Evolutionary conservation across 352 stramenopile genomes (phyloP).

Genomic region (Globisporangium abappressorium): DNA sequence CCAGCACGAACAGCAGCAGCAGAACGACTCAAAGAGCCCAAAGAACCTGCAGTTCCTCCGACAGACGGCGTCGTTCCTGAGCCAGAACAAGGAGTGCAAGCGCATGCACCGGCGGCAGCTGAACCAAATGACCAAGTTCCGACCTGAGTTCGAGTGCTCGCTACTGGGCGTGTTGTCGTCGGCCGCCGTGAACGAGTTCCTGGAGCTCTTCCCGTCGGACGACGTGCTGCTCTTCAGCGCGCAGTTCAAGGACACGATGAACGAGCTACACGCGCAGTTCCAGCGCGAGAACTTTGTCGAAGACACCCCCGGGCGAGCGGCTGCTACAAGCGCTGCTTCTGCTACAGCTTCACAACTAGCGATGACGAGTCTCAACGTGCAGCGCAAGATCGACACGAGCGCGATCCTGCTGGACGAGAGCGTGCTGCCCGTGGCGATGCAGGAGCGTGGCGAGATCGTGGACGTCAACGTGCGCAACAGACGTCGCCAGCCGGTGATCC

Average conservation of each 20-base stretch:
- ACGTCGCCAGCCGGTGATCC: constrained; percentile 60
- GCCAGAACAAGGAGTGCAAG: constrained; percentile 82
- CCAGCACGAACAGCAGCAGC: constrained; percentile 19
- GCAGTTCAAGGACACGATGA: constrained; percentile 67
- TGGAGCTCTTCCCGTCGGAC: constrained; percentile 63
- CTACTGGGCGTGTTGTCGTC: constrained; percentile 66
- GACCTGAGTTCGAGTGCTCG: constrained; percentile 66
- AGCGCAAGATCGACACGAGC: constrained; percentile 79
- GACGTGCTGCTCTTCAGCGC: constrained; percentile 49
- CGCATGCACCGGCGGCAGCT: constrained; percentile 75
- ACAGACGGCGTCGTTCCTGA: constrained; percentile 58
- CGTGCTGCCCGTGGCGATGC: constrained; percentile 51
- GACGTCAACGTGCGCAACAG: constrained; percentile 47
- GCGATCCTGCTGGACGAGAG: constrained; percentile 60
- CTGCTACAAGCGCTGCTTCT: background rate
- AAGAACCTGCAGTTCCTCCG: constrained; percentile 42
- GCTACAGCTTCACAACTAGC: background rate
- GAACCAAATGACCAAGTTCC: constrained; percentile 57
- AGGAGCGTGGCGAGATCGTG: constrained; percentile 23
- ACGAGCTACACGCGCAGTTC: constrained; percentile 71
- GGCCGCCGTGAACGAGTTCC: constrained; percentile 67
- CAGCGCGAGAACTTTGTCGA: constrained; percentile 57
- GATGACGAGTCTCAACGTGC: constrained; percentile 31
- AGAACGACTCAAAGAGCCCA: background rate
- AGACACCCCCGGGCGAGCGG: constrained; percentile 15